Evolutionary conservation across 345 rosid species (phyloP).

Genomic region (Physaria fendleri): DNA sequence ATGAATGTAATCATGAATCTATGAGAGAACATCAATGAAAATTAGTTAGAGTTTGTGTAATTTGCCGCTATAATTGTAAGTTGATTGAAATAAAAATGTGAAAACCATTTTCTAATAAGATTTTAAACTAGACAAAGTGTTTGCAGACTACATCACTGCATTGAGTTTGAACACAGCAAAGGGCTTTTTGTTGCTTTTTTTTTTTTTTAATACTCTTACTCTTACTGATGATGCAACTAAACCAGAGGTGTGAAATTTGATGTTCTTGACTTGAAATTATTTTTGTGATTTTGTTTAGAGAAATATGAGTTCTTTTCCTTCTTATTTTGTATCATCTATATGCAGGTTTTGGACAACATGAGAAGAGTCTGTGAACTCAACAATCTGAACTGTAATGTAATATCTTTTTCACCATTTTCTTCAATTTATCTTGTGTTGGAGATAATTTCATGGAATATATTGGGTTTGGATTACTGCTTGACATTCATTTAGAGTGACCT

Average conservation of each 20-base stretch:
- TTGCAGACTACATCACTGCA: no score
- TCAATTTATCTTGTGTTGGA: not conserved
- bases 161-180: constrained; percentile 62
- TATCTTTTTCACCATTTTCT: not conserved
- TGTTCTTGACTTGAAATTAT: not conserved
- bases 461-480: not conserved
- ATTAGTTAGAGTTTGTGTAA: no score
- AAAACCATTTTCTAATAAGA: no score
- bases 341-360: constrained; percentile 84
- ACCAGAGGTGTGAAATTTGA: constrained; percentile 45
- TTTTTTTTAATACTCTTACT: no score
- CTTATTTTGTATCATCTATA: not conserved
- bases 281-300: not conserved
- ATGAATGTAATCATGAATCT: no score
- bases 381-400: constrained; percentile 56
- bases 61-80: no score
- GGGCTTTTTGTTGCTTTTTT: no score
- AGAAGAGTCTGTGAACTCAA: constrained; percentile 53
- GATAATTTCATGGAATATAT: not conserved
- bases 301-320: not conserved
- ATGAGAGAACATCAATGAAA: no score
- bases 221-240: constrained; percentile 54
- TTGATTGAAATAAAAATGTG: no score
- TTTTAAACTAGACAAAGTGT: no score
- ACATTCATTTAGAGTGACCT: not conserved